Conservation (phyloP, 1,139 yeast species). For the Sugiyamaella paludigena region DNA sequence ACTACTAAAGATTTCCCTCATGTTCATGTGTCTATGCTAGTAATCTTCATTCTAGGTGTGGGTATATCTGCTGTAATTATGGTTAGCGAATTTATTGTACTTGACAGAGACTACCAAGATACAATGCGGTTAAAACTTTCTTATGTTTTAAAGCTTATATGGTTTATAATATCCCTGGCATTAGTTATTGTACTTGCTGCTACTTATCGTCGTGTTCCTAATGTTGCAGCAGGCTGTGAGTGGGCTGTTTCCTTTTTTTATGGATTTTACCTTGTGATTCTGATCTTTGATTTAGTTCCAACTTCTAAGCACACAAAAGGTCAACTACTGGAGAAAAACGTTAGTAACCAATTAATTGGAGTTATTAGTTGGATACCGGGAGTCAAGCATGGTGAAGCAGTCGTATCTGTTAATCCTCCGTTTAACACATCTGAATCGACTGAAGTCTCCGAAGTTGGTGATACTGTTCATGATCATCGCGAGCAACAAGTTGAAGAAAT, state of each 20-base stretch:
- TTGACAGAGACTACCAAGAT: slow-evolving; percentile 54
- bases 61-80: slow-evolving; percentile 64
- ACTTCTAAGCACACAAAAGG: too few relatives aligned
- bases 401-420: slow-evolving; percentile 17
- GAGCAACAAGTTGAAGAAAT: slow-evolving; percentile 3
- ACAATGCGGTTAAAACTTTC: slow-evolving; percentile 44
- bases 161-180: slow-evolving; percentile 67
- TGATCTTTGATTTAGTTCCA: slow-evolving; percentile 71
- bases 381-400: slow-evolving; percentile 1
- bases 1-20: slow-evolving; percentile 57
- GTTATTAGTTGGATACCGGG: slow-evolving; percentile 28
- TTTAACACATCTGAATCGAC: slow-evolving; percentile 20
- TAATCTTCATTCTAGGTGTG: slow-evolving; percentile 66
- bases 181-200: slow-evolving; percentile 71
- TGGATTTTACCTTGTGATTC: slow-evolving; percentile 62
- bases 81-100: slow-evolving; percentile 56
- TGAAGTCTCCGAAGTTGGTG: slow-evolving; percentile 20
- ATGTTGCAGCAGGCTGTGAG: slow-evolving; percentile 64
- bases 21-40: slow-evolving; percentile 71
- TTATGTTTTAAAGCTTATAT: slow-evolving; percentile 50
- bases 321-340: slow-evolving; percentile 23
- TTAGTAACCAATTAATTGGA: slow-evolving; percentile 9
- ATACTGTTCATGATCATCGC: slow-evolving; percentile 19
- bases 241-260: slow-evolving; percentile 86
- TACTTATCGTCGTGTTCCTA: slow-evolving; percentile 41